Base-by-base conservation (phyloP, 1,139 yeast genomes). In the Kodamaea sp. region DNA sequence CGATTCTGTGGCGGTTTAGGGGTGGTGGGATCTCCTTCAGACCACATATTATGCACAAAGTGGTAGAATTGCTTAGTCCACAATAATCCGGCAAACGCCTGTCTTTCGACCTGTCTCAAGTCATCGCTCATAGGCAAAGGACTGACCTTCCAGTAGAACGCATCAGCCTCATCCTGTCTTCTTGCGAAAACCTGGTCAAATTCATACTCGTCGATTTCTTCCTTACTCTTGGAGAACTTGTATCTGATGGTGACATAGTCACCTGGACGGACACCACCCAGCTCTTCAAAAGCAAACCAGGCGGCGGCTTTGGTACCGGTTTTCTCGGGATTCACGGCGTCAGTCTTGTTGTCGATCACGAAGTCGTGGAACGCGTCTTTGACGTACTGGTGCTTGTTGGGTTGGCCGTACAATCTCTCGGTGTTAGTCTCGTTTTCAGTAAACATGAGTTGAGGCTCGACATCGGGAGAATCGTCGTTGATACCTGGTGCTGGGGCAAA, bases 21-120 rank as follows among this genome's bases (percentile, higher is more conserved):
- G 9, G 86, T 78, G 43, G 76, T 71, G 4, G 94, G 89, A 58
- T 90, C 97, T 44, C 97, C 97, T 42, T 77, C 70, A 31, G 83
- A 78, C 97, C 97, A 90, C 51, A 85, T 85, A 42, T 80, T 80
- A 61, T 85, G 95, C 39, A 90, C 80, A 53, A 89, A 86, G 55
- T 87, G 84, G 59, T 90, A 90, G 58, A 84, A 90, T 60, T 90
- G 97, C 58, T 90, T 90, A 8, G 95, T 83, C 97, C 97, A 90
- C 52, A 90, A 69, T 61, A 90, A 72, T 1, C 97, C 97, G 7
- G 97, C 92, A 60, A 88, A 86, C 0, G 97, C 96, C 64, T 90
- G 97, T 55, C 97, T 78, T 67, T 90, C 97, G 38, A 90, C 83
- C 50, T 77, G 80, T 57, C 96, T 74, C 50, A 90, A 70, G 42